Evolutionary conservation across 140 eudicot species (phyloP).

Genomic region (Flaveria floridana): DNA sequence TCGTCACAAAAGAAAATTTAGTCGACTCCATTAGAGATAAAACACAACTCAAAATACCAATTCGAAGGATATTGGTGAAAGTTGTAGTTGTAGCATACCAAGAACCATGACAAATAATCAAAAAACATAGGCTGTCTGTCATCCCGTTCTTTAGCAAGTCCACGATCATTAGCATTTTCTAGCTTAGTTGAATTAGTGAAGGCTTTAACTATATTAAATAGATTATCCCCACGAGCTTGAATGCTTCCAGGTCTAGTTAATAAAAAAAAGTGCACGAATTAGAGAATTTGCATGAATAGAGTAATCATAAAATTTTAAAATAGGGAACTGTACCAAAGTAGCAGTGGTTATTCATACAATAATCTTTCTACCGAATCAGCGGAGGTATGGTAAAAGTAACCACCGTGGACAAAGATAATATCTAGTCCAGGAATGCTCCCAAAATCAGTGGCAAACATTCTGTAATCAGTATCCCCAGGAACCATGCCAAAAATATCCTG

Average conservation of each 20-base stretch:
- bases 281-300: constrained; percentile 33
- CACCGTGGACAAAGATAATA: constrained; percentile 81
- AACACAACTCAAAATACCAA: constrained; percentile 1
- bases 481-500: constrained; percentile 83
- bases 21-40: not conserved
- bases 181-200: constrained; percentile 66
- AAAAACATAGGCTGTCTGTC: constrained; percentile 71
- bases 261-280: constrained; percentile 33
- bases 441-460: constrained; percentile 85
- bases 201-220: constrained; percentile 71
- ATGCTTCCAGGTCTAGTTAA: constrained; percentile 90
- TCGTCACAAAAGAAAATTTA: not conserved
- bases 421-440: constrained; percentile 96
- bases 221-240: constrained; percentile 97
- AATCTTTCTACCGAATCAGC: constrained; percentile 93
- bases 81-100: constrained; percentile 49
- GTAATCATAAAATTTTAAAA: constrained; percentile 30
- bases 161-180: constrained; percentile 51
- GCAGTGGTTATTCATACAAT: constrained; percentile 76
- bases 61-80: constrained; percentile 14
- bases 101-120: constrained; percentile 76
- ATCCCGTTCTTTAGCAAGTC: constrained; percentile 32
- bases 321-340: constrained; percentile 63
- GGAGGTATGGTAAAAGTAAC: constrained; percentile 88
- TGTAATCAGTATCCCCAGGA: constrained; percentile 98